Conservation (phyloP, 352 stramenopile genomes). For the Globisporangium alternatum region DNA sequence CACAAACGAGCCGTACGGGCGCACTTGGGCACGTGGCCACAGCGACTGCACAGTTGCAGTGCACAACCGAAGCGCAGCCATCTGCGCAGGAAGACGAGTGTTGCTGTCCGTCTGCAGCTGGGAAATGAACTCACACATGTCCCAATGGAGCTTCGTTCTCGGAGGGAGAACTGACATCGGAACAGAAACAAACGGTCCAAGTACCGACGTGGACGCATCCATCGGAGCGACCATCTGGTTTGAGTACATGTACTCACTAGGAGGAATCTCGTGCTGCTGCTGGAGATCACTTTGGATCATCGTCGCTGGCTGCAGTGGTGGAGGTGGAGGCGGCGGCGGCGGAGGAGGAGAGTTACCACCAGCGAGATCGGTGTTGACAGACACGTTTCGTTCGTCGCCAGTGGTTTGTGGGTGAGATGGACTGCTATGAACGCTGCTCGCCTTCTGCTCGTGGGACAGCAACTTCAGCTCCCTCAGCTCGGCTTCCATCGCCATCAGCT, state of each 20-base stretch:
- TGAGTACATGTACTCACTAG: constrained; percentile 39
- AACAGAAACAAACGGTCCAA: constrained; percentile 81
- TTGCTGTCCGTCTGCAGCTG: constrained; percentile 78
- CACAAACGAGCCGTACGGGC: constrained; percentile 96
- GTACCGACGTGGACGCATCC: constrained; percentile 40
- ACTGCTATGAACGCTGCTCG: neutral
- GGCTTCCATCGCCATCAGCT: constrained; percentile 42
- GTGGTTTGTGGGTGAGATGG: neutral
- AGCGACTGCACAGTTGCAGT: constrained; percentile 84
- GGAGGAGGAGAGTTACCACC: constrained; percentile 18
- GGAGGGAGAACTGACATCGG: constrained; percentile 81
- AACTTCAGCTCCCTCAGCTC: constrained; percentile 43
- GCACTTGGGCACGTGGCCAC: constrained; percentile 95
- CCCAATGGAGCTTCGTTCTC: constrained; percentile 83
- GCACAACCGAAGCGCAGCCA: constrained; percentile 73
- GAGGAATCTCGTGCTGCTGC: constrained; percentile 19
- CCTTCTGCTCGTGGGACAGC: constrained; percentile 19
- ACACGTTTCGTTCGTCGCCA: neutral
- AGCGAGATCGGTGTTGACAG: neutral
- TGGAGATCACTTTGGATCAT: constrained; percentile 3
- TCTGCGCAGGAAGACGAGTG: constrained; percentile 60
- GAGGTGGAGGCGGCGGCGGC: constrained; percentile 31
- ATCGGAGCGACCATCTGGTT: constrained; percentile 30
- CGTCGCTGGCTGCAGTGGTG: constrained; percentile 23
- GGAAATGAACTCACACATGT: constrained; percentile 84